Conservation (phyloP, 2,329 filamentous ascomycete species). For the Emergomyces africanus region DNA sequence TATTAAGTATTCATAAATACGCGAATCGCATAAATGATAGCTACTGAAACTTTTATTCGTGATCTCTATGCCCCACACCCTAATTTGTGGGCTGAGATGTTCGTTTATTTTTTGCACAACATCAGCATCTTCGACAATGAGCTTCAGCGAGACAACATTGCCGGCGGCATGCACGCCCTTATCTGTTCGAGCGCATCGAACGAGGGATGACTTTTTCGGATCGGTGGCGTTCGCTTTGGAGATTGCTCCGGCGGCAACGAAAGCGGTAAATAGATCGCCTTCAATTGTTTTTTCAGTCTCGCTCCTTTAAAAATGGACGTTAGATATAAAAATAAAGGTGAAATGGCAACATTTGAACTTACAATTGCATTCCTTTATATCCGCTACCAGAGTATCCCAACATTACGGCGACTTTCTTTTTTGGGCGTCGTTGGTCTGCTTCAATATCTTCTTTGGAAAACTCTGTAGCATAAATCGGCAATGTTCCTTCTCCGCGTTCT, state of each 20-base stretch:
- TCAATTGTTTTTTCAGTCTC: slow-evolving; percentile 79
- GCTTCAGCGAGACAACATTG: slow-evolving; percentile 87
- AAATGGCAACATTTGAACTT: slow-evolving; percentile 8
- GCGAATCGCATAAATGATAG: slow-evolving; percentile 87
- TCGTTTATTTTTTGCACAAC: slow-evolving; percentile 87
- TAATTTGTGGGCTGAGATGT: slow-evolving; percentile 72
- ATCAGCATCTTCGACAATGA: slow-evolving; percentile 85
- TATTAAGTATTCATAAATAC: slow-evolving; percentile 95
- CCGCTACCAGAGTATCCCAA: slow-evolving; percentile 93
- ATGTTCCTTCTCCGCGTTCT: slow-evolving; percentile 31
- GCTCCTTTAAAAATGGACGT: slow-evolving; percentile 24
- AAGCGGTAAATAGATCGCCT: slow-evolving; percentile 83
- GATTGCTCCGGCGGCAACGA: slow-evolving; percentile 82
- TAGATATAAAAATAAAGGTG: neutral
- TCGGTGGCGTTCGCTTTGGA: slow-evolving; percentile 95
- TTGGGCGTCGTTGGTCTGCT: slow-evolving; percentile 73
- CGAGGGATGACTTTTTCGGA: slow-evolving; percentile 88
- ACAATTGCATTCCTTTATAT: slow-evolving; percentile 94
- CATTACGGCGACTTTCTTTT: slow-evolving; percentile 91
- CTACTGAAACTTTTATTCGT: slow-evolving; percentile 87
- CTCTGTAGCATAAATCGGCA: slow-evolving; percentile 42
- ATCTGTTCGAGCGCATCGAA: slow-evolving; percentile 89
- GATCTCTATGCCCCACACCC: slow-evolving; percentile 84
- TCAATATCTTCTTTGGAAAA: slow-evolving; percentile 74
- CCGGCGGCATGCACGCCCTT: slow-evolving; percentile 96